Conservation (phyloP, 2,329 filamentous ascomycete species). For the Elsinoe arachidis region DNA sequence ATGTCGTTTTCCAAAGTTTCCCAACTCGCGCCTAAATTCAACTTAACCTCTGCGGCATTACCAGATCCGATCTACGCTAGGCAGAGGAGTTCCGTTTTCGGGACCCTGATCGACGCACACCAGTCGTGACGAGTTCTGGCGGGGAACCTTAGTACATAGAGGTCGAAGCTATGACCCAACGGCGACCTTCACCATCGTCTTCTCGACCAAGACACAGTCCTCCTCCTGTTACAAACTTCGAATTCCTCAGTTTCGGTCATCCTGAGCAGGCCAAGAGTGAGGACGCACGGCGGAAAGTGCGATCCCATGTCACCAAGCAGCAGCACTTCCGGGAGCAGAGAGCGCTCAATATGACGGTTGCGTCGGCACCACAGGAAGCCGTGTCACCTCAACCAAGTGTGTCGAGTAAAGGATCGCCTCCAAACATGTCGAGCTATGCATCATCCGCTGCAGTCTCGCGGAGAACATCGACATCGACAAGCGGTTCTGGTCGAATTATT, state of each 20-base stretch:
- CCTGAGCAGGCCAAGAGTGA: conserved; percentile 1
- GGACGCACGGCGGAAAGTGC: conserved; percentile 24
- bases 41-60: too few relatives aligned
- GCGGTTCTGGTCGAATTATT: not conserved
- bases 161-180: not conserved
- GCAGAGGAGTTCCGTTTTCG: not conserved
- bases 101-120: not conserved
- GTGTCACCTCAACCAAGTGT: not conserved
- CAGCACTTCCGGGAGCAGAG: conserved; percentile 23
- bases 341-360: conserved; percentile 1
- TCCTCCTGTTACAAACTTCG: not conserved
- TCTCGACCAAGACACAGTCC: not conserved
- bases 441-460: not conserved
- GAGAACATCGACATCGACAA: not conserved
- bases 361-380: not conserved
- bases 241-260: not conserved
- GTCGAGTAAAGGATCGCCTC: not conserved
- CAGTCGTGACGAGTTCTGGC: too few relatives aligned
- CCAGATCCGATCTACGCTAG: too few relatives aligned
- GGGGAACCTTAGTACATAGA: not conserved
- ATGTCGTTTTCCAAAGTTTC: too few relatives aligned
- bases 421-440: not conserved
- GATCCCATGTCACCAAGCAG: conserved; percentile 27
- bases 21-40: too few relatives aligned
- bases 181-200: not conserved